A percentile compares a stretch with the other conserved stretches of the same genome.
Evolutionary conservation across 1,139 yeast species (phyloP).

Genomic region (Kurtzmaniella quercitrusa): DNA sequence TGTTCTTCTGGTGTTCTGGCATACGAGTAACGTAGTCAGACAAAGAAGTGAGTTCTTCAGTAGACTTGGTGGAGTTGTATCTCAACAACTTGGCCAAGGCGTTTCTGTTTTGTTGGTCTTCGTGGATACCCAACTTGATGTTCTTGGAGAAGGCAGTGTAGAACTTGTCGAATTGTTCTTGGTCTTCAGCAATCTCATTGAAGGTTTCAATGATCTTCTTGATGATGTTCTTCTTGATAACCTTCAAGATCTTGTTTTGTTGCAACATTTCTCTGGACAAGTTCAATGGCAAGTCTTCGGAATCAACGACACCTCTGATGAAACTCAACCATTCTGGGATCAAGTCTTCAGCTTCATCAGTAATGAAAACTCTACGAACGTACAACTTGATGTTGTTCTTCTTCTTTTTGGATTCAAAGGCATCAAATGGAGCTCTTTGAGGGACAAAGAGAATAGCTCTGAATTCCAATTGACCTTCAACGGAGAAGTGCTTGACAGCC

Average conservation of each 20-base stretch:
- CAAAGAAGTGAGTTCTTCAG: constrained; percentile 91
- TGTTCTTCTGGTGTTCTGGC: constrained; percentile 99
- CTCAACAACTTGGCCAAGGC: constrained; percentile 95
- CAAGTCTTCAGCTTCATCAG: constrained; percentile 98
- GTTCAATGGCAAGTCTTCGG: constrained; percentile 99
- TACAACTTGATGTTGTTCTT: constrained; percentile 97
- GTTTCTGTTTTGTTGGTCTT: constrained; percentile 95
- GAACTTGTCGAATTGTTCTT: constrained; percentile 98
- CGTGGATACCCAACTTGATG: constrained; percentile 98
- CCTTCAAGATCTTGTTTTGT: constrained; percentile 99
- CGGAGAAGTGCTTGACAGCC: constrained; percentile 99
- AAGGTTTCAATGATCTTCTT: constrained; percentile 98
- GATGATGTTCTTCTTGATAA: constrained; percentile 97
- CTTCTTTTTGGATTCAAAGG: constrained; percentile 98
- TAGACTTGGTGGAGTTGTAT: constrained; percentile 93
- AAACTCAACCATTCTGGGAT: constrained; percentile 99
- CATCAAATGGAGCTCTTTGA: constrained; percentile 98
- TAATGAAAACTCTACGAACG: constrained; percentile 99
- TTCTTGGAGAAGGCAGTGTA: constrained; percentile 98
- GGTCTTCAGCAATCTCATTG: constrained; percentile 98
- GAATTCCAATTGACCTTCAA: constrained; percentile 99
- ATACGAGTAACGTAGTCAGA: constrained; percentile 97
- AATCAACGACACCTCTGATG: constrained; percentile 98
- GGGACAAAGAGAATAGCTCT: constrained; percentile 97
- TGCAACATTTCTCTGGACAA: constrained; percentile 99